A percentile compares a stretch with the other conserved stretches of the same genome.
Conservation (phyloP, 129 eudicot species). For the Gnaphalium uliginosum region DNA sequence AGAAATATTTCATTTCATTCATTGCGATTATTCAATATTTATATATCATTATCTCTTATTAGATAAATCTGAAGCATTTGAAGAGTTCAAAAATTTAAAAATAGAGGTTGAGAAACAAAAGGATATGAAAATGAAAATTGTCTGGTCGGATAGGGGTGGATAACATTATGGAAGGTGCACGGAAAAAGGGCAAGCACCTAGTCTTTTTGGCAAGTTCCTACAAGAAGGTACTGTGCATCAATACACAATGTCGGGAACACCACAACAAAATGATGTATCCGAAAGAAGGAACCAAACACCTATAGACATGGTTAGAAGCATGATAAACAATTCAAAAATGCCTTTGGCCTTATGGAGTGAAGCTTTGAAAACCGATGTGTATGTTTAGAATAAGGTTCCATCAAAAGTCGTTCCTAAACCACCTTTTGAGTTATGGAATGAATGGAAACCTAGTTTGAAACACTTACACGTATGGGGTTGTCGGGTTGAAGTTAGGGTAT, state of each 20-base stretch:
- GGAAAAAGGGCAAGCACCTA: not conserved
- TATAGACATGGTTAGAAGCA: not conserved
- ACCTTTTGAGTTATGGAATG: not conserved
- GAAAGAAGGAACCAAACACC: not conserved
- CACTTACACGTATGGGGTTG: not conserved
- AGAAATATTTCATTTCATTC: not conserved
- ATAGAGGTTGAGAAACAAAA: not conserved
- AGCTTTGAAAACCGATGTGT: not conserved
- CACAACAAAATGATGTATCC: not conserved
- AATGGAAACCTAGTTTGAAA: not conserved
- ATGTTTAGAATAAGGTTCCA: not conserved
- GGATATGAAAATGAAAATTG: not conserved
- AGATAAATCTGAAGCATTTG: not conserved
- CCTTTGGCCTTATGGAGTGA: not conserved
- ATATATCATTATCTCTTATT: not conserved
- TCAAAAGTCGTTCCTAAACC: not conserved
- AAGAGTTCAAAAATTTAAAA: not conserved
- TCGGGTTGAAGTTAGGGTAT: not conserved
- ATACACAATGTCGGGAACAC: not conserved
- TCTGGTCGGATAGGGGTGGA: not conserved
- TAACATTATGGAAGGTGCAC: not conserved
- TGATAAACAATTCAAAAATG: not conserved
- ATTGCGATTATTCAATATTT: not conserved
- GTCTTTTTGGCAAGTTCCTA: not conserved
- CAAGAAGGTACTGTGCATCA: not conserved